Evolutionary conservation across 2,329 filamentous ascomycete genomes (phyloP), one percentile per base, ranked within the genome.

Genomic region (Aspergillus brunneoviolaceus): DNA sequence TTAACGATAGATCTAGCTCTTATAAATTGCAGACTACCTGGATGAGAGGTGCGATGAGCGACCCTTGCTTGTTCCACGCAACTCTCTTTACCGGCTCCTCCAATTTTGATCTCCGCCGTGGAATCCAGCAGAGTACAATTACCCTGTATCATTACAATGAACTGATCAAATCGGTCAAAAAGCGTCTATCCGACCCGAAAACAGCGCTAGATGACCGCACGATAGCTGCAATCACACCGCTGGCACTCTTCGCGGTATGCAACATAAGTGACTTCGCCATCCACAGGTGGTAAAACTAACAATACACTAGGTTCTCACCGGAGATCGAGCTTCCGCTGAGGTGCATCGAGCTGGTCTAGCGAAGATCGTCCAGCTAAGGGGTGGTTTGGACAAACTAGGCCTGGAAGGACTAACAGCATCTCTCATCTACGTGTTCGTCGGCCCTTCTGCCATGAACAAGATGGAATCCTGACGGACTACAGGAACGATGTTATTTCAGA

Each of bases 31-130:
- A 51, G 25, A 51, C 48, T 1, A 14, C 49, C 12, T 60, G 58
- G 58, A 10, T 57, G 14, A 49, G 49, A 21, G 19, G 48, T 11
- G 58, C 58, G 5, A 29, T 60, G 39, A 57, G 48, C 27, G 58
- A 60, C n/a, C 53, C 58, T 0, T 52, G 53, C 19, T 16, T 60
- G 7, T 60, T 60, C 42, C 53, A 60, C n/a, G 58, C 58, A 4
- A 60, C 58, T 1, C 39, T 60, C 2, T 60, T 48, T 16, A 39
- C 52, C 2, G 53, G 53, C 4, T 56, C 58, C 6, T 60, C 58
- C 2, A 21, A 60, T 7, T 52, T 47, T 6, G 58, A 59, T 4
- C 14, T 56, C 14, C 31, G 21, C 2, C 27, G 42, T 2, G 51
- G 51, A 2, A 6, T 33, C 4, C 1, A 21, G 3, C 53, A 29